Base-by-base conservation (phyloP, 176 grass and related monocot genomes). In the Oryza meyeriana region DNA sequence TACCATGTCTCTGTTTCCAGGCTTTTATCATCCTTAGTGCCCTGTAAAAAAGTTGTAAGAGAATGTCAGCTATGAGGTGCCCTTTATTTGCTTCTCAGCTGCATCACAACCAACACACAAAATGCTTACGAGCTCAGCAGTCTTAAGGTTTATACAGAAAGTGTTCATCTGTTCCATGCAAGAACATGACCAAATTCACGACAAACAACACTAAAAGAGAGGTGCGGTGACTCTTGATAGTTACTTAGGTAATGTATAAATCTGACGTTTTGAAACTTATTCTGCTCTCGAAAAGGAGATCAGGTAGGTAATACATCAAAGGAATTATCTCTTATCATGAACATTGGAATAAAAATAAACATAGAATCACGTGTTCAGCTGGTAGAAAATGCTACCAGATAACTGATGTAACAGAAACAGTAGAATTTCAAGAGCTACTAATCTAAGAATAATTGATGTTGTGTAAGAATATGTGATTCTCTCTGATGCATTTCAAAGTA, bases 1-100 rank as follows among this genome's bases (percentile, higher is more conserved):
- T 94, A 85, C 97, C 97, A 99, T 50, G 85, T 96, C 64, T 92
- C 87, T 73, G 85, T 85, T 87, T 96, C 91, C 73, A 99, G 79
- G 71, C 85, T 92, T 89, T 74, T 94, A 68, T 99, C 80, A 87
- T 84, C 73, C 52, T 93, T 85, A 47, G 61, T 67, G 70, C 81
- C 87, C 97, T 99, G 80, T 77, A 71, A 68, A 81, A 81, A 80
- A 63, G 18, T 44, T 20, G 92, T 44, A 39, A 24, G 34, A 83
- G 30, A 63, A 76, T 22, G 6, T 87, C 81, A 89, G 24, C 55
- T 10, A 20, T 41, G 40, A 31, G 75, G 27, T 55, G 69, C 12
- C 66, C 42, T 26, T 20, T 31, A 76, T 57, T 71, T 76, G 41
- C 77, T 72, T 45, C 12, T 76, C 39, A 55, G 32, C 13, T 14